Conservation (phyloP, 2,329 filamentous ascomycete species). For the Aspergillus bombycis region DNA sequence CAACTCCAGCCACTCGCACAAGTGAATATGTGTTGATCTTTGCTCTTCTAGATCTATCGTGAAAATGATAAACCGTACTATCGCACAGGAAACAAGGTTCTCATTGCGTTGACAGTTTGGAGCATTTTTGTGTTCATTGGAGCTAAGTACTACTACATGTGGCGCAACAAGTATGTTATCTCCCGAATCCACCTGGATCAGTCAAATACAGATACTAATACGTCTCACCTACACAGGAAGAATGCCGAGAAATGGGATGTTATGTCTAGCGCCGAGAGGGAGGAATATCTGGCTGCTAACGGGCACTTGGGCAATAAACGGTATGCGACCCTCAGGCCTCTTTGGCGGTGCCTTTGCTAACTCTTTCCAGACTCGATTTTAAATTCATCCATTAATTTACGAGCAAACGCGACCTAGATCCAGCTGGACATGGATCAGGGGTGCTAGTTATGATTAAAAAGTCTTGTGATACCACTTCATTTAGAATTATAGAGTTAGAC, state of each 20-base stretch:
- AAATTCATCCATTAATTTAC: conserved; percentile 37
- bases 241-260: conserved; percentile 43
- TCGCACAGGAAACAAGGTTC: conserved; percentile 60
- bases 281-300: conserved; percentile 43
- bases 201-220: not conserved
- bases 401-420: not conserved
- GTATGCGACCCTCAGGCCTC: conserved; percentile 16
- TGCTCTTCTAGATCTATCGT: conserved; percentile 55
- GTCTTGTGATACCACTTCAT: conserved; percentile 4
- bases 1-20: not conserved
- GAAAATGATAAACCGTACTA: conserved; percentile 60
- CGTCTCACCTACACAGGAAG: conserved; percentile 23
- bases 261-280: conserved; percentile 44
- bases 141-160: conserved; percentile 44
- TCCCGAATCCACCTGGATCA: not conserved
- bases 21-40: conserved; percentile 1
- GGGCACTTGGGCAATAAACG: conserved; percentile 50
- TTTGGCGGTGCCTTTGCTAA: not conserved
- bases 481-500: not conserved
- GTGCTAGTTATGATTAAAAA: not conserved
- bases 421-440: conserved; percentile 8
- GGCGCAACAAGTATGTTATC: conserved; percentile 42
- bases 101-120: conserved; percentile 57
- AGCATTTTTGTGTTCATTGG: conserved; percentile 55
- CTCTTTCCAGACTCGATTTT: conserved; percentile 39